Conservation (phyloP, 2,329 filamentous ascomycete genomes). For the Biscogniauxia marginata region DNA sequence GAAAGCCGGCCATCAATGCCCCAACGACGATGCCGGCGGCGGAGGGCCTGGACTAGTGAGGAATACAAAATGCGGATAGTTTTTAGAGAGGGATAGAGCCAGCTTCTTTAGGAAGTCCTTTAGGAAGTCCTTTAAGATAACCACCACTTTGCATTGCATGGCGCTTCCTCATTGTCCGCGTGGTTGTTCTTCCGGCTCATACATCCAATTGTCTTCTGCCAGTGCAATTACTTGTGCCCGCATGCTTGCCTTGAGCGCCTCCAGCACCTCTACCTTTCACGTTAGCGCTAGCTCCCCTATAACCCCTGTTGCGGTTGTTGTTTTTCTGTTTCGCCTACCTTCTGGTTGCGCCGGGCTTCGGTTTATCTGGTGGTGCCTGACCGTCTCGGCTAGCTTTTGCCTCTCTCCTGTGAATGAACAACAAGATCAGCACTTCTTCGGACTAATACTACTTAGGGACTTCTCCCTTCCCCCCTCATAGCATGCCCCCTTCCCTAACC, state of each 20-base stretch:
- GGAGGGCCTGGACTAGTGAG: conserved; percentile 57
- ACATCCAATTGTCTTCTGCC: conserved; percentile 90
- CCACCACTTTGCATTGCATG: conserved; percentile 3
- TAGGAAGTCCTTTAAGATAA: conserved; percentile 3
- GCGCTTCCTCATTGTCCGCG: conserved; percentile 35
- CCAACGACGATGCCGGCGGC: conserved; percentile 51
- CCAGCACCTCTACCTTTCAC: conserved; percentile 56
- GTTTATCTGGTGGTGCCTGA: conserved; percentile 59
- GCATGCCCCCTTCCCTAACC: too few species aligned
- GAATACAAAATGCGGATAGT: conserved; percentile 5
- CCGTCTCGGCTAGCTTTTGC: conserved; percentile 58
- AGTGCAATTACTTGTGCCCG: conserved; percentile 70
- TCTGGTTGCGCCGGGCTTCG: conserved; percentile 61
- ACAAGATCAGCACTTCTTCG: conserved; percentile 21
- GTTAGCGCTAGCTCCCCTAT: conserved; percentile 10
- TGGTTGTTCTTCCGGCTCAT: conserved; percentile 63
- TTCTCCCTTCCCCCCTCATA: not conserved
- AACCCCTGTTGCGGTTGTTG: not conserved
- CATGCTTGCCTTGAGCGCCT: conserved; percentile 67
- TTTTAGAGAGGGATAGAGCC: conserved; percentile 4
- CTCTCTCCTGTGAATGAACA: conserved; percentile 48
- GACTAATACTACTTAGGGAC: too few species aligned
- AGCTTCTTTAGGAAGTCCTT: conserved; percentile 1
- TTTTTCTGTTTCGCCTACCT: conserved; percentile 45
- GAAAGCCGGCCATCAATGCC: conserved; percentile 43